Evolutionary conservation across 1,139 yeast species (phyloP).

Genomic region (Diutina mesorugosa): DNA sequence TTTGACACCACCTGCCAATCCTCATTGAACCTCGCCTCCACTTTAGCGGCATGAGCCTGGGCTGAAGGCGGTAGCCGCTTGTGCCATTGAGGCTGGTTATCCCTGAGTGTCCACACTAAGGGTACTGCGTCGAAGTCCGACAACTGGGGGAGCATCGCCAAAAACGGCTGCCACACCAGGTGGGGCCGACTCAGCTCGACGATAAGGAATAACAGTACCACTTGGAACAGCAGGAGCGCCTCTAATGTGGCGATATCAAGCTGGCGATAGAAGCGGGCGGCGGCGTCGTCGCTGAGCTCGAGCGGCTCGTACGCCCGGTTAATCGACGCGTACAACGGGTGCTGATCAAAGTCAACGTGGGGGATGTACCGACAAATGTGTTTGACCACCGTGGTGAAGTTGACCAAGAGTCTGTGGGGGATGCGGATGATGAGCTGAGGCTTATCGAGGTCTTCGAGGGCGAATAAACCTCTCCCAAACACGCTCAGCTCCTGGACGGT

Average conservation of each 20-base stretch:
- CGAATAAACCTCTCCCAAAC: constrained; percentile 57
- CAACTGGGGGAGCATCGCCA: constrained; percentile 40
- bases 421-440: constrained; percentile 39
- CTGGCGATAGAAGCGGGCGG: constrained; percentile 18
- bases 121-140: constrained; percentile 39
- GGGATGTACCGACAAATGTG: constrained; percentile 19
- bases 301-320: constrained; percentile 13
- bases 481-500: constrained; percentile 14
- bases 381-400: constrained; percentile 40
- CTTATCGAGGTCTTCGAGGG: constrained; percentile 17
- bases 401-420: constrained; percentile 48
- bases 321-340: constrained; percentile 5
- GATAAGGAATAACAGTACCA: constrained; percentile 33
- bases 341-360: constrained; percentile 4
- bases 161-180: constrained; percentile 57
- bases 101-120: constrained; percentile 16
- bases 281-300: constrained; percentile 12
- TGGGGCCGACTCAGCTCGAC: constrained; percentile 27
- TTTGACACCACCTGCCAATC: constrained; percentile 22
- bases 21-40: constrained; percentile 19
- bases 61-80: constrained; percentile 28
- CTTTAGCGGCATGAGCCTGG: constrained; percentile 19
- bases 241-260: constrained; percentile 17
- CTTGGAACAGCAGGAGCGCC: constrained; percentile 31
- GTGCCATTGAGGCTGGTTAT: constrained; percentile 12